Percentiles rank a stretch among this genome's conserved stretches.
Conservation (phyloP, 1,139 yeast species). For the Candida sp. region DNA sequence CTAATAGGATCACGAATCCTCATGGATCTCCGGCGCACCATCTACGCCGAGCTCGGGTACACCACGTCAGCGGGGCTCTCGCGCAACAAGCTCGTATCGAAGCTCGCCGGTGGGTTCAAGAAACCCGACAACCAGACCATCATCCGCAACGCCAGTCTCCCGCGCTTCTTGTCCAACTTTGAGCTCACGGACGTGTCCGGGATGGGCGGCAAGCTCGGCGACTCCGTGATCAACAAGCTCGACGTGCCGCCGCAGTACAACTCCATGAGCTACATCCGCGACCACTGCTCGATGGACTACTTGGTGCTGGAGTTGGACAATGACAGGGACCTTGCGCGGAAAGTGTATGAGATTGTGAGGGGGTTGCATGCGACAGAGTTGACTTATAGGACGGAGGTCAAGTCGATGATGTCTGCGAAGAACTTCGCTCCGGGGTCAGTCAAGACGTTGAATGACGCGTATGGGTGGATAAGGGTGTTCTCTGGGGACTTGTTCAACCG, state of each 20-base stretch:
- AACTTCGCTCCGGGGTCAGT: conserved; percentile 65
- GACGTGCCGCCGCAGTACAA: conserved; percentile 42
- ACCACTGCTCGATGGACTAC: conserved; percentile 40
- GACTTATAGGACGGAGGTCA: conserved; percentile 61
- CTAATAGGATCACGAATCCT: conserved; percentile 68
- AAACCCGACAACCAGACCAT: conserved; percentile 92
- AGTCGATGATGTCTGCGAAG: conserved; percentile 90
- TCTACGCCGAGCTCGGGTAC: conserved; percentile 65
- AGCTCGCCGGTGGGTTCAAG: conserved; percentile 83
- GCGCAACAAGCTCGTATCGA: conserved; percentile 76
- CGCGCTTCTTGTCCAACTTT: conserved; percentile 60
- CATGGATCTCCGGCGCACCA: conserved; percentile 52
- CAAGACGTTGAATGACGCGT: conserved; percentile 56
- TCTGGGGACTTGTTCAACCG: conserved; percentile 80
- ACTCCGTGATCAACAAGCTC: conserved; percentile 50
- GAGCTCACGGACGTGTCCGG: conserved; percentile 83
- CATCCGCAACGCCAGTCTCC: conserved; percentile 52
- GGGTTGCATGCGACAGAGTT: conserved; percentile 64
- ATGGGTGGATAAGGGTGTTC: conserved; percentile 84
- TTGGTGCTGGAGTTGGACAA: conserved; percentile 37
- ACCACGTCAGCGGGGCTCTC: conserved; percentile 93
- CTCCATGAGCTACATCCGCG: conserved; percentile 53
- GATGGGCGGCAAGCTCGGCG: conserved; percentile 90
- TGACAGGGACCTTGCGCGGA: conserved; percentile 49
- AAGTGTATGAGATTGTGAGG: conserved; percentile 62